phyloP scores from a whole-genome alignment of 495 filamentous ascomycete genomes.

The Symbiotaphrina buchneri region DNA sequence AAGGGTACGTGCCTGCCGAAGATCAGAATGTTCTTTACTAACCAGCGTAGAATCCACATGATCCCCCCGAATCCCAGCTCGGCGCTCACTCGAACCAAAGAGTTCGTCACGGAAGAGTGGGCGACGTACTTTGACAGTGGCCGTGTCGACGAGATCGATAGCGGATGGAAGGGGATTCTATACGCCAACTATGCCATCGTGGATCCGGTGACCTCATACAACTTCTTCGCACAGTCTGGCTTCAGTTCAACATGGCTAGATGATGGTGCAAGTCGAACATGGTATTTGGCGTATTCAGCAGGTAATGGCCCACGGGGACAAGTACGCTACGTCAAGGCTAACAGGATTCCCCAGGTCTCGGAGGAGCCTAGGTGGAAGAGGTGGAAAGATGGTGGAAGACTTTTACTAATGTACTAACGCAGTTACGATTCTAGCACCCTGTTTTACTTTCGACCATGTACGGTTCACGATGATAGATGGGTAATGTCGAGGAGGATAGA shows the following conservation, averaged over 20 bases:
- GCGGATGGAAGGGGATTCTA: slow-evolving; percentile 73
- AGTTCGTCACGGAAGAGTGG: slow-evolving; percentile 78
- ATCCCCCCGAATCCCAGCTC: slow-evolving; percentile 59
- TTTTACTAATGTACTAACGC: too few relatives aligned
- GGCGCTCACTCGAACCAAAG: slow-evolving; percentile 36
- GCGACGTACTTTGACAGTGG: slow-evolving; percentile 44
- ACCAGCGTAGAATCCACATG: slow-evolving; percentile 60
- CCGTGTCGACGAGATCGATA: slow-evolving; percentile 31
- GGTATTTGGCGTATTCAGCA: slow-evolving; percentile 72
- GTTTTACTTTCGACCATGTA: too few relatives aligned
- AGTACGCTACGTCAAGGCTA: too few relatives aligned
- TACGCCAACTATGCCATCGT: slow-evolving; percentile 64
- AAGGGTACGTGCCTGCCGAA: slow-evolving; percentile 28
- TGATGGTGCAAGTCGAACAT: slow-evolving; percentile 66
- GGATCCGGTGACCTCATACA: slow-evolving; percentile 44
- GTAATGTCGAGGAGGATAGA: too few relatives aligned
- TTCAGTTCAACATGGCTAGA: slow-evolving; percentile 63
- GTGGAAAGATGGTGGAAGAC: too few relatives aligned
- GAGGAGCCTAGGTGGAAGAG: too few relatives aligned
- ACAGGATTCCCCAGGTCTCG: too few relatives aligned
- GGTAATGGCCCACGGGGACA: too few relatives aligned
- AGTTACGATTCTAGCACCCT: too few relatives aligned
- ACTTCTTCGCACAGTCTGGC: slow-evolving; percentile 42
- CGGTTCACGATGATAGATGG: too few relatives aligned
- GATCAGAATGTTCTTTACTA: background rate